Conservation (phyloP, 2,329 filamentous ascomycete genomes). For the Stenocarpella maydis region DNA sequence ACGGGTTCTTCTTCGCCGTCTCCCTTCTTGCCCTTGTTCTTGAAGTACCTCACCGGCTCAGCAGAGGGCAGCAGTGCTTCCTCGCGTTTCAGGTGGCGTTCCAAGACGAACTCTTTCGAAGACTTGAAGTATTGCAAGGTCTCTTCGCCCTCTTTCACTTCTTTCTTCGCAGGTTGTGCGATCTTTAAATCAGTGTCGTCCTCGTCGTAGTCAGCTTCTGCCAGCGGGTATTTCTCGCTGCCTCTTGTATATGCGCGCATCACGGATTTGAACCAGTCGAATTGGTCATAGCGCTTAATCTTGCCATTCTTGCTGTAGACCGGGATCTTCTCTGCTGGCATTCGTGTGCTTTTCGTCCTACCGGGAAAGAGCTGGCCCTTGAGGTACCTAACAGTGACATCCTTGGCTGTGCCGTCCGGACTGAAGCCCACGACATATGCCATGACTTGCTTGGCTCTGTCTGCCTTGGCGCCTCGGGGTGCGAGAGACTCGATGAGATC, state of each 20-base stretch:
- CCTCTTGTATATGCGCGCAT: constrained; percentile 75
- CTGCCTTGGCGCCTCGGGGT: constrained; percentile 82
- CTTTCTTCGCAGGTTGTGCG: constrained; percentile 75
- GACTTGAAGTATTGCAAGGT: constrained; percentile 89
- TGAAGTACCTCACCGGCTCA: constrained; percentile 77
- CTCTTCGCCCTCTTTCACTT: constrained; percentile 77
- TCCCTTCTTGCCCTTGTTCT: constrained; percentile 74
- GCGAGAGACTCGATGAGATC: constrained; percentile 80
- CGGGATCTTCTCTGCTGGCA: constrained; percentile 81
- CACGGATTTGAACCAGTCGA: constrained; percentile 87
- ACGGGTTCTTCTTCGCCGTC: constrained; percentile 81
- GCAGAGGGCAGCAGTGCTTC: constrained; percentile 81
- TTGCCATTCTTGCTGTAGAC: constrained; percentile 81
- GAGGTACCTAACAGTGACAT: constrained; percentile 91
- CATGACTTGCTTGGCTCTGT: constrained; percentile 87
- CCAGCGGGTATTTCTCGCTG: constrained; percentile 60
- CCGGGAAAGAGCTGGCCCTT: constrained; percentile 84
- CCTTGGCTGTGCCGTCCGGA: constrained; percentile 87
- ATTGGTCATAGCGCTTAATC: constrained; percentile 76
- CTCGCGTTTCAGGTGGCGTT: constrained; percentile 87
- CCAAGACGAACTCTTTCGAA: constrained; percentile 84
- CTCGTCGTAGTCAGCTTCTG: constrained; percentile 80
- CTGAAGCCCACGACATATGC: constrained; percentile 88
- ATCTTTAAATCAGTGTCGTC: constrained; percentile 80
- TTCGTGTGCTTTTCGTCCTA: constrained; percentile 84